Evolutionary conservation across 2,329 filamentous ascomycete species (phyloP).

Genomic region (Stachybotrys chlorohalonatus): DNA sequence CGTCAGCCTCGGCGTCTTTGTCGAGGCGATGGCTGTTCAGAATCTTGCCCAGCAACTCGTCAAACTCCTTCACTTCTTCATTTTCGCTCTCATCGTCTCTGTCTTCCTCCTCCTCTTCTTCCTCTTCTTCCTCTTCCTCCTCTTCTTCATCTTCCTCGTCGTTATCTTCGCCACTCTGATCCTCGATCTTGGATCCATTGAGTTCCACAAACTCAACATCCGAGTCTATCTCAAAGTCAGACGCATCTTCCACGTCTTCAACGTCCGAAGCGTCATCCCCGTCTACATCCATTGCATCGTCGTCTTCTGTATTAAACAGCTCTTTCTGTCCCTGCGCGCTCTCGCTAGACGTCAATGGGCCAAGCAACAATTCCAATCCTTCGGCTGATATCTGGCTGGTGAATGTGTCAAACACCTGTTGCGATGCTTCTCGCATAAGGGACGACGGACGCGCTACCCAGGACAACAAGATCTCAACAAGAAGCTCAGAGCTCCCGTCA

Average conservation of each 20-base stretch:
- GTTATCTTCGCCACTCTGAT: conserved; percentile 17
- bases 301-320: conserved; percentile 65
- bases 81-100: conserved; percentile 31
- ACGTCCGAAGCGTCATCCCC: conserved; percentile 29
- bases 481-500: conserved; percentile 54
- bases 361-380: conserved; percentile 56
- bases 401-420: conserved; percentile 82
- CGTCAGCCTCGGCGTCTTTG: conserved; percentile 46
- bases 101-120: conserved; percentile 28
- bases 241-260: conserved; percentile 28
- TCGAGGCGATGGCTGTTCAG: conserved; percentile 62
- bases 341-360: conserved; percentile 71
- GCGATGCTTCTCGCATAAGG: conserved; percentile 75
- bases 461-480: conserved; percentile 84
- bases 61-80: conserved; percentile 42
- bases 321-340: conserved; percentile 76
- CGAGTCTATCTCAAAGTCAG: conserved; percentile 39
- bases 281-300: conserved; percentile 29
- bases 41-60: conserved; percentile 68
- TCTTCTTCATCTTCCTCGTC: conserved; percentile 33
- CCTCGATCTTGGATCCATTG: conserved; percentile 27
- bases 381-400: conserved; percentile 63
- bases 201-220: conserved; percentile 42
- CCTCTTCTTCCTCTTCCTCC: conserved; percentile 30
- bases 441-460: conserved; percentile 80